A percentile compares a stretch with the other conserved stretches of the same genome.
phyloP scores from a whole-genome alignment of 345 rosid species.

The Eutrema heterophyllum region DNA sequence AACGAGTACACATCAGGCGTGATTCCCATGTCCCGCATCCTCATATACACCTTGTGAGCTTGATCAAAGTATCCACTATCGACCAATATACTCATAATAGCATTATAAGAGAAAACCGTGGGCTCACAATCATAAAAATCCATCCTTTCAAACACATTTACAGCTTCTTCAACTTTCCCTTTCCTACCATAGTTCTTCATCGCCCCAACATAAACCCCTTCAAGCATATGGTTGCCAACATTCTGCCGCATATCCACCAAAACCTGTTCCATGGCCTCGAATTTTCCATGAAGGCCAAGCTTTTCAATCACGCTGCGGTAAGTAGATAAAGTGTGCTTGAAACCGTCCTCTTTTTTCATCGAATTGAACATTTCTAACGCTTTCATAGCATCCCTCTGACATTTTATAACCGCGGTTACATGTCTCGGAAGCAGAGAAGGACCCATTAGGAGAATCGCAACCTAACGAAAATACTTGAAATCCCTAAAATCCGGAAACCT shows the following conservation, averaged over 20 bases:
- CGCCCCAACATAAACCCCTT: conserved; percentile 66
- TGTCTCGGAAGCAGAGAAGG: conserved; percentile 64
- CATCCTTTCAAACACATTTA: conserved; percentile 87
- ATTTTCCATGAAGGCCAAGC: conserved; percentile 70
- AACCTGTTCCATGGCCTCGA: conserved; percentile 69
- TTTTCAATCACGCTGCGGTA: conserved; percentile 69
- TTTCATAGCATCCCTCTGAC: conserved; percentile 61
- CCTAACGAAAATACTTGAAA: background rate
- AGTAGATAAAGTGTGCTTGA: conserved; percentile 66
- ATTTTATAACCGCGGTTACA: conserved; percentile 68
- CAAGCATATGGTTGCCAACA: conserved; percentile 49
- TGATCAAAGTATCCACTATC: conserved; percentile 62
- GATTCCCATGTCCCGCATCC: conserved; percentile 66
- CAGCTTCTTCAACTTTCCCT: conserved; percentile 79
- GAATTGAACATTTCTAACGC: conserved; percentile 78
- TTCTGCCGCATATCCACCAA: conserved; percentile 51
- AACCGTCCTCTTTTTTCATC: conserved; percentile 56
- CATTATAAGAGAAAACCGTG: conserved; percentile 61
- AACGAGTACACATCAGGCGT: conserved; percentile 74
- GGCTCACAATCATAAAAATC: conserved; percentile 75
- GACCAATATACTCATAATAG: conserved; percentile 82
- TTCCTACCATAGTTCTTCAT: conserved; percentile 73
- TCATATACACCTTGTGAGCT: conserved; percentile 82
- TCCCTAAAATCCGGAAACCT: conserved; percentile 19
- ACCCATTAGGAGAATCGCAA: conserved; percentile 43